A percentile compares a stretch with the other conserved stretches of the same genome.
phyloP scores from a whole-genome alignment of 169 alveolate genomes.

The Besnoitia besnoiti region DNA sequence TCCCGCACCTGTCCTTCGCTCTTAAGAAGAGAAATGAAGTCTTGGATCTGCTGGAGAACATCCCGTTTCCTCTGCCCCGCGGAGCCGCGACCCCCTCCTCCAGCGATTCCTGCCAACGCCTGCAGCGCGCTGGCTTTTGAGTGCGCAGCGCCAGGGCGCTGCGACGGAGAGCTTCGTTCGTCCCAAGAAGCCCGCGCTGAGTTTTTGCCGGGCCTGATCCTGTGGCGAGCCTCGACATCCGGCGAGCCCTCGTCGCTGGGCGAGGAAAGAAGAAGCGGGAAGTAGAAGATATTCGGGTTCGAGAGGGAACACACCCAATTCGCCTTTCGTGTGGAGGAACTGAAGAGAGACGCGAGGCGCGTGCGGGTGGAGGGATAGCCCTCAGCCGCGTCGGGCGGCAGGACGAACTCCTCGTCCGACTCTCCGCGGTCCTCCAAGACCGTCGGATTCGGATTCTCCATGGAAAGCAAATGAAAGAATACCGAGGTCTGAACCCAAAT shows the following conservation, averaged over 20 bases:
- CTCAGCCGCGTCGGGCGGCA: neutral
- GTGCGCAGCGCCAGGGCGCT: no score
- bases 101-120: no score
- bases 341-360: neutral
- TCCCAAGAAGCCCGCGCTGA: no score
- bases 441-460: conserved; percentile 21
- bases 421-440: neutral
- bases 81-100: no score
- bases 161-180: no score
- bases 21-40: neutral
- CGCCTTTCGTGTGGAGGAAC: neutral
- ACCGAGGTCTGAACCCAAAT: no score
- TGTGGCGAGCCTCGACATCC: no score
- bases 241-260: no score
- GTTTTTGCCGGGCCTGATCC: no score
- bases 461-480: no score
- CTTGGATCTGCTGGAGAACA: neutral
- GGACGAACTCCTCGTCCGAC: neutral
- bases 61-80: neutral
- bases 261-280: neutral
- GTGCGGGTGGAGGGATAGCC: neutral
- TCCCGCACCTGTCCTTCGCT: neutral
- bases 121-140: no score
- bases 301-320: neutral
- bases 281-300: neutral